Conservation (phyloP, 2,329 filamentous ascomycete species). For the Ascochyta rabiei region DNA sequence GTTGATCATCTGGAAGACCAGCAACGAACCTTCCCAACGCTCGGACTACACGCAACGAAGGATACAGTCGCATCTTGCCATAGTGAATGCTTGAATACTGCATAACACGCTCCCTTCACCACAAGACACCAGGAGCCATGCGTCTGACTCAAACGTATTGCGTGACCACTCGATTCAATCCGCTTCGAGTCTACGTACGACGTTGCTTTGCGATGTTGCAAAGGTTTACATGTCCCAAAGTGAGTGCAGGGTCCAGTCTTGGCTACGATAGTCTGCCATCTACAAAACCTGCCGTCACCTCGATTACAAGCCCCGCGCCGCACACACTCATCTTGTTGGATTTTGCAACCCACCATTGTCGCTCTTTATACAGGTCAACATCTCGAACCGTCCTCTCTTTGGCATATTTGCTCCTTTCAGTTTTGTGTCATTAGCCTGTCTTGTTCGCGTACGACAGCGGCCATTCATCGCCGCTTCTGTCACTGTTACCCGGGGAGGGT, state of each 20-base stretch:
- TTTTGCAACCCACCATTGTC: neutral
- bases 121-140: neutral
- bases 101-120: neutral
- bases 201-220: neutral
- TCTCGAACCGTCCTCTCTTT: neutral
- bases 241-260: conserved; percentile 4
- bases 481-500: neutral
- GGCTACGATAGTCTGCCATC: neutral
- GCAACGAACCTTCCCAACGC: too few species aligned
- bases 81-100: too few species aligned
- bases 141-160: neutral
- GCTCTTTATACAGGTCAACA: neutral
- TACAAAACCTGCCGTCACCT: conserved; percentile 12
- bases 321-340: conserved; percentile 3
- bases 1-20: too few species aligned
- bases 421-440: neutral
- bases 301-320: neutral
- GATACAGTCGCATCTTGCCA: too few species aligned
- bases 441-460: neutral
- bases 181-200: neutral
- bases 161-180: neutral
- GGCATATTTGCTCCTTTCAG: neutral
- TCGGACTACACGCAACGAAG: too few species aligned
- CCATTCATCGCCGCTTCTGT: neutral
- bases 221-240: neutral